Percentiles rank a stretch among this genome's conserved stretches.
These are phyloP conservation scores for Dryadomyces quercivorus DNA, from an alignment of 2,329 filamentous ascomycete species.

Conservation along the genomic window DNA sequence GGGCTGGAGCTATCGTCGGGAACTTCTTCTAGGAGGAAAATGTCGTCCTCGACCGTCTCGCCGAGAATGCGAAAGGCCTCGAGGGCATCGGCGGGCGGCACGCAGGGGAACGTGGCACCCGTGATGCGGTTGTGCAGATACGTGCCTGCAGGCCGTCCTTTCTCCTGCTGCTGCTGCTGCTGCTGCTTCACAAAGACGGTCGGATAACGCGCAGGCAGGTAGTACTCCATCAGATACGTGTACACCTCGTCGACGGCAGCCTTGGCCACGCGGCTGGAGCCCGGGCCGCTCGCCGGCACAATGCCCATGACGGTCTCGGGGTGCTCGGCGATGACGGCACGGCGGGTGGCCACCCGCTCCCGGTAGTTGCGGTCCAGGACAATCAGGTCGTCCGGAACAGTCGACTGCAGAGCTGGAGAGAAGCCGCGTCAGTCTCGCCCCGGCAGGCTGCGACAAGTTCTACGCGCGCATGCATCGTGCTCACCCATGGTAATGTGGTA, in stretches of 20 bases:
- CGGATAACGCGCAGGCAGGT: conserved; percentile 37
- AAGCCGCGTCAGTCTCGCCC: not conserved
- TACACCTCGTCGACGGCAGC: conserved; percentile 36
- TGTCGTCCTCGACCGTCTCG: conserved; percentile 42
- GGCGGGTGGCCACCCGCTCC: conserved; percentile 27
- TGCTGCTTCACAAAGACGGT: conserved; percentile 29
- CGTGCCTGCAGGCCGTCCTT: conserved; percentile 12
- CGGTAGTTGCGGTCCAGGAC: conserved; percentile 39
- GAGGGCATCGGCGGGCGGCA: conserved; percentile 17
- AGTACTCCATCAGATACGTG: conserved; percentile 29
- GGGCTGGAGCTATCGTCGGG: conserved; percentile 16
- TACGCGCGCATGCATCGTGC: conserved; percentile 5
- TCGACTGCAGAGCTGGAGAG: conserved; percentile 27
- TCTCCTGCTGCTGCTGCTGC: conserved; percentile 11
- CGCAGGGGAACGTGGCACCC: conserved; percentile 16
- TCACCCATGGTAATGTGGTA: conserved; percentile 44
- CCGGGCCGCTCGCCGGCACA: not conserved
- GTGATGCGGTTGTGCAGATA: conserved; percentile 27
- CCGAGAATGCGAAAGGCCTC: conserved; percentile 13
- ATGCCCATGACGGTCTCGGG: conserved; percentile 28
- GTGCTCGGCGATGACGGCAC: conserved; percentile 25
- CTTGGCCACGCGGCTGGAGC: conserved; percentile 17
- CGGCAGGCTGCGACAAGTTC: not conserved
- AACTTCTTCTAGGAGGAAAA: conserved; percentile 33
- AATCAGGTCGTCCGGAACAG: conserved; percentile 36